These are phyloP conservation scores for Cyclostephanos tholiformis DNA, from an alignment of 108 stramenopile species.

Conservation along the genomic window DNA sequence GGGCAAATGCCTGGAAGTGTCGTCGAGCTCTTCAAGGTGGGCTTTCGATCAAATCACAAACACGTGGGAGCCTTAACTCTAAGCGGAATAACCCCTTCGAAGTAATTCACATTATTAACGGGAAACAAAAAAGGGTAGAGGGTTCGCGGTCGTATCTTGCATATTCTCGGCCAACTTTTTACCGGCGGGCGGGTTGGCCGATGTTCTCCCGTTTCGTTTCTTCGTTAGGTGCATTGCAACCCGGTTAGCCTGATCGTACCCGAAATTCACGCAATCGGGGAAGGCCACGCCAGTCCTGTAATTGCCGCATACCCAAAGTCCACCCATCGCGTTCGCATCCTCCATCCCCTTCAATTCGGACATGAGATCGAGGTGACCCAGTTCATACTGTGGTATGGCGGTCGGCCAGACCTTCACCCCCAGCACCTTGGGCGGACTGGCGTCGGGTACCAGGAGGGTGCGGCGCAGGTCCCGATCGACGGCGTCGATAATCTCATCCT, in stretches of 20 bases:
- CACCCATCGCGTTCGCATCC: constrained; percentile 43
- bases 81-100: too few relatives aligned
- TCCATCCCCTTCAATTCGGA: constrained; percentile 61
- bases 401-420: constrained; percentile 90
- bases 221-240: too few relatives aligned
- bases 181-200: too few relatives aligned
- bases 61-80: too few relatives aligned
- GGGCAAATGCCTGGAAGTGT: too few relatives aligned
- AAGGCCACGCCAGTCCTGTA: constrained; percentile 95
- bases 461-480: constrained; percentile 87
- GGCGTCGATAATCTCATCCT: constrained; percentile 87
- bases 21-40: too few relatives aligned
- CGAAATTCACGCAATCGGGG: constrained; percentile 95
- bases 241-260: constrained; percentile 88
- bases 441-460: constrained; percentile 79
- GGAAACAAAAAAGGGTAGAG: too few relatives aligned
- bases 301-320: constrained; percentile 91
- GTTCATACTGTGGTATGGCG: constrained; percentile 94
- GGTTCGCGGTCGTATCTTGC: too few relatives aligned
- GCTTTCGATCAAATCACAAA: too few relatives aligned
- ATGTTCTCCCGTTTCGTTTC: too few relatives aligned
- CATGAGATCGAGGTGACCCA: constrained; percentile 80
- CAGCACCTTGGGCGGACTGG: constrained; percentile 82
- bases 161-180: too few relatives aligned
- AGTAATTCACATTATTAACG: too few relatives aligned